Conservation (phyloP, 257 asterid genomes). For the Hygrophila difformis region DNA sequence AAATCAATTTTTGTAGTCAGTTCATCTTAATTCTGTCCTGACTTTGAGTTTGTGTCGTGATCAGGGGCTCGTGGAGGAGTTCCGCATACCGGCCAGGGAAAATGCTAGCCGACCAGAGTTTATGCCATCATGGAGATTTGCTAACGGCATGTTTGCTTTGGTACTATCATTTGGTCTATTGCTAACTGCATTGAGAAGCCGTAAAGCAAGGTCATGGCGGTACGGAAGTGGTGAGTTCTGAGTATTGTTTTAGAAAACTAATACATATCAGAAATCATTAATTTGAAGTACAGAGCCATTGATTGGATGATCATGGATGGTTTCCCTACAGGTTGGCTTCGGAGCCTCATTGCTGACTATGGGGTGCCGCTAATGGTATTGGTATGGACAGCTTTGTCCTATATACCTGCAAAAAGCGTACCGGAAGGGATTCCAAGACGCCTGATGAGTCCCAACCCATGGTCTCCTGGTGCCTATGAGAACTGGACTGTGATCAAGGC, state of each 20-base stretch:
- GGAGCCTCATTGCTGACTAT: conserved; percentile 86
- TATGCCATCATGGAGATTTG: conserved; percentile 79
- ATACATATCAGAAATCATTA: conserved; percentile 1
- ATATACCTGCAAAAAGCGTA: conserved; percentile 62
- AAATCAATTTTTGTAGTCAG: no score
- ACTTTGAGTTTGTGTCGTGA: no score
- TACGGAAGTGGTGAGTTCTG: conserved; percentile 75
- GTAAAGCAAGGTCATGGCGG: conserved; percentile 91
- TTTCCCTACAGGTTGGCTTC: conserved; percentile 58
- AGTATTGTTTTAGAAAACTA: conserved; percentile 12
- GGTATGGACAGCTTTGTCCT: conserved; percentile 80
- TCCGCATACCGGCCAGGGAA: conserved; percentile 62
- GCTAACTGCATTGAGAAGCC: conserved; percentile 66
- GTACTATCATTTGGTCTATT: conserved; percentile 74
- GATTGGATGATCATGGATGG: neutral
- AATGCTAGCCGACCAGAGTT: conserved; percentile 31
- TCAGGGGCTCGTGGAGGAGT: conserved; percentile 87
- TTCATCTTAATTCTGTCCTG: no score
- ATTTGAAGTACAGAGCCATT: neutral
- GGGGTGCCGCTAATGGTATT: conserved; percentile 95
- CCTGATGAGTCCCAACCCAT: conserved; percentile 88
- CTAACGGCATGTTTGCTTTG: conserved; percentile 85
- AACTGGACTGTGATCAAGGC: conserved; percentile 93
- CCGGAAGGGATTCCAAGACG: conserved; percentile 90
- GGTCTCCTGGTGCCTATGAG: conserved; percentile 84